These are phyloP conservation scores for Eimeria falciformis DNA, from an alignment of 169 alveolate genomes.

Conservation along the genomic window DNA sequence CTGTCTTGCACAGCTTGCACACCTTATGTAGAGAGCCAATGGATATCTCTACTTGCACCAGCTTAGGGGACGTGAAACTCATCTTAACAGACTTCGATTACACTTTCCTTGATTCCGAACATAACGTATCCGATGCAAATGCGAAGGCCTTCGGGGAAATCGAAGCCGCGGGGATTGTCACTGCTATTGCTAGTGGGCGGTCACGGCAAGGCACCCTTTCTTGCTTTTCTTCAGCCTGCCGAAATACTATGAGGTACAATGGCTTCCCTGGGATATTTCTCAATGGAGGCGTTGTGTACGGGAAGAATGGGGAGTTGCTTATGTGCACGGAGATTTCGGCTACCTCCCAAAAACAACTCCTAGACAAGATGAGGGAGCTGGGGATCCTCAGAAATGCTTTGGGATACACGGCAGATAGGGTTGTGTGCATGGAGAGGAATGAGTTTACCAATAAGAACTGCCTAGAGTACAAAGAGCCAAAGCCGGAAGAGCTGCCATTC, in stretches of 20 bases:
- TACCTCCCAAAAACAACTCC: constrained; percentile 67
- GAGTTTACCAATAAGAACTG: constrained; percentile 69
- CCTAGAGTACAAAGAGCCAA: constrained; percentile 67
- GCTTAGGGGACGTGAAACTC: constrained; percentile 47
- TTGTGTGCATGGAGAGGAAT: constrained; percentile 74
- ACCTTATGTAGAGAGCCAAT: constrained; percentile 21
- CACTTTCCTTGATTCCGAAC: constrained; percentile 71
- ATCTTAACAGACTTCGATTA: constrained; percentile 73
- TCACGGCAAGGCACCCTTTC: constrained; percentile 49
- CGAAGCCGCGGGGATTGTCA: constrained; percentile 41
- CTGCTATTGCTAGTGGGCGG: constrained; percentile 75
- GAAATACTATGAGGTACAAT: constrained; percentile 50
- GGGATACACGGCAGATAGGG: constrained; percentile 77
- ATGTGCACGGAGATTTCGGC: constrained; percentile 63
- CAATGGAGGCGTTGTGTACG: constrained; percentile 82
- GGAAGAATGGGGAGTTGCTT: constrained; percentile 75
- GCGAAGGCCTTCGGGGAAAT: constrained; percentile 56
- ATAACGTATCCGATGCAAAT: constrained; percentile 44
- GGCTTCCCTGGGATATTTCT: constrained; percentile 82
- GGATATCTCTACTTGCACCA: constrained; percentile 53
- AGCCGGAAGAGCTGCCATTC: constrained; percentile 29
- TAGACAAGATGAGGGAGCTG: constrained; percentile 72
- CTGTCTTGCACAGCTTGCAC: neutral
- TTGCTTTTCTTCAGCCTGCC: constrained; percentile 24
- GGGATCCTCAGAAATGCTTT: constrained; percentile 67